Percentiles rank a stretch among this genome's conserved stretches.
These are phyloP conservation scores for Porodaedalea pini DNA, from an alignment of 1,284 basidiomycete species.

Conservation along the genomic window DNA sequence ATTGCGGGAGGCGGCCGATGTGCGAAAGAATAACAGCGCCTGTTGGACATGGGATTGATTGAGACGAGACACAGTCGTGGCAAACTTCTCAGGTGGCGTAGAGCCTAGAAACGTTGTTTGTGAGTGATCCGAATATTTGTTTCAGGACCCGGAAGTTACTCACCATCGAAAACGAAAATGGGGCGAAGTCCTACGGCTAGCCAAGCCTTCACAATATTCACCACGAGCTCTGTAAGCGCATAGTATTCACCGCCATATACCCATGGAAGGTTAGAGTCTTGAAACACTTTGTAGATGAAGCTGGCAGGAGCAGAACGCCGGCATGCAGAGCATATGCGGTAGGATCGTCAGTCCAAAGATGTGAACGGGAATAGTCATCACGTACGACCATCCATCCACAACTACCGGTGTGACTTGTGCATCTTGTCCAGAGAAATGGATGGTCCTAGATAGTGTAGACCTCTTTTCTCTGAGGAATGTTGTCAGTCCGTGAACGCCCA, in stretches of 20 bases:
- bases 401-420: slow-evolving; percentile 42
- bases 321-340: slow-evolving; percentile 5
- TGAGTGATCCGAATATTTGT: slow-evolving; percentile 6
- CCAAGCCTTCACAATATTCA: slow-evolving; percentile 64
- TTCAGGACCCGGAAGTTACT: slow-evolving; percentile 25
- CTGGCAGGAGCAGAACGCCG: slow-evolving; percentile 47
- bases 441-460: slow-evolving; percentile 51
- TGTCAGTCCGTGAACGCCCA: slow-evolving; percentile 82
- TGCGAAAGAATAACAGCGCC: slow-evolving; percentile 79
- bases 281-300: slow-evolving; percentile 74
- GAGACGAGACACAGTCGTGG: slow-evolving; percentile 61
- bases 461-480: slow-evolving; percentile 76
- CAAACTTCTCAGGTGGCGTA: slow-evolving; percentile 69
- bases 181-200: slow-evolving; percentile 67
- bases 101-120: slow-evolving; percentile 48
- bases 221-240: slow-evolving; percentile 52
- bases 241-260: slow-evolving; percentile 83
- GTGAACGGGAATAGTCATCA: slow-evolving; percentile 25
- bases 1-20: slow-evolving; percentile 67
- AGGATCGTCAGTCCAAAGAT: slow-evolving; percentile 17
- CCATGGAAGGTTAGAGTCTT: slow-evolving; percentile 68
- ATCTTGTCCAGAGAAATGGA: slow-evolving; percentile 35
- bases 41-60: slow-evolving; percentile 57
- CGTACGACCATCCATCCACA: slow-evolving; percentile 89
- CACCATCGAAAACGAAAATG: slow-evolving; percentile 92